Base-by-base conservation (phyloP, 768 basidiomycete species). In the Psilocybe sp. region DNA sequence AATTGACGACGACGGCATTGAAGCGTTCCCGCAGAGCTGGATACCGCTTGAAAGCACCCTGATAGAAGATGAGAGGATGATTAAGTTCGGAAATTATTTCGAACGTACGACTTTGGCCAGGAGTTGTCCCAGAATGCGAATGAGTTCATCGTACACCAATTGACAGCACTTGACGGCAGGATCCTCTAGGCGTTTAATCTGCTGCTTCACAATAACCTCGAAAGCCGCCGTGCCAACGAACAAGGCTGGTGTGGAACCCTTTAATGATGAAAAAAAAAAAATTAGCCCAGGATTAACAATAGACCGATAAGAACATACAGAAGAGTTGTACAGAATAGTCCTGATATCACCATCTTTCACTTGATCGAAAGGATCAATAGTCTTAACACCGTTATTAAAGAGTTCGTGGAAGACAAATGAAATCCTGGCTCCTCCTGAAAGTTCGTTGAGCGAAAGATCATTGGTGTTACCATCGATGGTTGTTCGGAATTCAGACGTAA, bases 331-430 rank as follows among this genome's bases (percentile, higher is more conserved):
- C 49, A 98, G 68, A 58, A 98, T 87, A 1, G 84, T 93, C 46
- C 97, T 79, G 65, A 99, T 98, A 69, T 99, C 97, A 38, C 95
- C 92, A 66, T 99, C 97, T 70, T 98, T 97, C 57, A 97, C 92
- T 72, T 97, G 94, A 66, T 99, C 97, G 59, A 98, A 99, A 0
- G 97, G 97, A 76, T 99, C 97, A 63, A 98, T 95, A 53, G 76
- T 82, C 76, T 87, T 94, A 67, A 99, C 82, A 52, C 97, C 97
- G 63, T 89, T 95, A 72, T 95, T 97, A 80, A 90, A 99, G 50
- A 98, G 70, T 65, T 99, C 97, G 66, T 99, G 97, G 78, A 95
- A 99, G 46, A 99, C 97, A 64, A 98, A 99, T 62, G 88, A 91
- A 77, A 99, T 98, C 69, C 97, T 85, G 23, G 97, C 97, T 67